Percentiles rank a stretch among this genome's conserved stretches.
Evolutionary conservation across 2,329 filamentous ascomycete species (phyloP).

Genomic region (Knufia fluminis): DNA sequence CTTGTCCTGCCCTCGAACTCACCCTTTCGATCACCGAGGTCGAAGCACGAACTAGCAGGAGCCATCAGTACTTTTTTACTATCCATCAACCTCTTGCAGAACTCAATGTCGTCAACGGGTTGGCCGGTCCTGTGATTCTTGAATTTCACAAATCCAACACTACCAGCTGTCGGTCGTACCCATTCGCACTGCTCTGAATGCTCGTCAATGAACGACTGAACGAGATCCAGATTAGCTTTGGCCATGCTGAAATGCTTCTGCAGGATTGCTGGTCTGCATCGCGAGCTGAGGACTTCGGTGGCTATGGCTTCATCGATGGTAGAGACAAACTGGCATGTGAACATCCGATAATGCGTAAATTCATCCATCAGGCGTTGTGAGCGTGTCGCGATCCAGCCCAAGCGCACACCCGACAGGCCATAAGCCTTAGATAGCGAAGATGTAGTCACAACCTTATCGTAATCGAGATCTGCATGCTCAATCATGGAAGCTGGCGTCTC

Average conservation of each 20-base stretch:
- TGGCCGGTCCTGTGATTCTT: conserved; percentile 38
- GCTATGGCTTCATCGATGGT: conserved; percentile 72
- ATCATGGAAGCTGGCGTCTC: conserved; percentile 32
- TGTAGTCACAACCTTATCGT: conserved; percentile 61
- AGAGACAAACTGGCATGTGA: conserved; percentile 77
- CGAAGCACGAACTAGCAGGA: conserved; percentile 67
- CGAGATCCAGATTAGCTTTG: conserved; percentile 53
- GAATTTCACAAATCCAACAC: conserved; percentile 68
- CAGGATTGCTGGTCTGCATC: conserved; percentile 54
- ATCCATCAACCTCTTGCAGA: conserved; percentile 60
- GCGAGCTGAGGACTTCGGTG: conserved; percentile 58
- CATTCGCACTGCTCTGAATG: conserved; percentile 52
- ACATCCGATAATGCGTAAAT: conserved; percentile 61
- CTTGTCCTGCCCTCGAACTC: background rate
- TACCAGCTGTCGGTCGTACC: conserved; percentile 67
- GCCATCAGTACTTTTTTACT: conserved; percentile 65
- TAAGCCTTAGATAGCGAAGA: conserved; percentile 83
- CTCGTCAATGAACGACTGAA: conserved; percentile 57
- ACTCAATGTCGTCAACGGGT: conserved; percentile 59
- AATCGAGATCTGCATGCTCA: conserved; percentile 36
- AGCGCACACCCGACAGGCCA: conserved; percentile 67
- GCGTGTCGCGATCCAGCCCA: conserved; percentile 75
- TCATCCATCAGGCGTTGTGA: conserved; percentile 52
- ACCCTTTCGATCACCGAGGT: conserved; percentile 27
- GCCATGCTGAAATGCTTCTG: conserved; percentile 57